Conservation (phyloP, 2,329 filamentous ascomycete genomes). For the Cordyceps tenuipes region DNA sequence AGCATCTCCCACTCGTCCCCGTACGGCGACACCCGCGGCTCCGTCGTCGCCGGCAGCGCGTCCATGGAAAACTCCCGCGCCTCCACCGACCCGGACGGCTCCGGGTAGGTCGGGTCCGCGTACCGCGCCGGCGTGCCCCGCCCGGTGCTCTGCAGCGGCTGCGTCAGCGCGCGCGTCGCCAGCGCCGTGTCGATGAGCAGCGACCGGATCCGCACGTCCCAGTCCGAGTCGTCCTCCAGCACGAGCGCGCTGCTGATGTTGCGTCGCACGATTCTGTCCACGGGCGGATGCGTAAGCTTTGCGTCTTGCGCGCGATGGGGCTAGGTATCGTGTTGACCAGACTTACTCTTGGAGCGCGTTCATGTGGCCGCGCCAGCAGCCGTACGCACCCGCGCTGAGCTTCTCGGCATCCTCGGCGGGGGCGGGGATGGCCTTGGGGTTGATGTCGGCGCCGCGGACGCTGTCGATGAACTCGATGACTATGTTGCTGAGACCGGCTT, state of each 20-base stretch:
- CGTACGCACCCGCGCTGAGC: conserved; percentile 1
- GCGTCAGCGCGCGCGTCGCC: conserved; percentile 24
- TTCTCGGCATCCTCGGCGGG: background rate
- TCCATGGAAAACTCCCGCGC: conserved; percentile 12
- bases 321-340: background rate
- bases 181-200: conserved; percentile 34
- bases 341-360: conserved; percentile 24
- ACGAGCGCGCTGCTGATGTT: conserved; percentile 38
- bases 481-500: conserved; percentile 36
- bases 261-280: conserved; percentile 31
- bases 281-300: background rate
- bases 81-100: background rate
- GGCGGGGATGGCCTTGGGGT: conserved; percentile 26
- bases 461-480: conserved; percentile 38
- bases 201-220: conserved; percentile 40
- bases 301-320: no score
- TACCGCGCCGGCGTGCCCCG: conserved; percentile 1
- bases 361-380: conserved; percentile 30
- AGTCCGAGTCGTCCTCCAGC: conserved; percentile 48
- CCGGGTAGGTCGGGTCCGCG: conserved; percentile 18
- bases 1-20: conserved; percentile 42
- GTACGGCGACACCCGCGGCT: conserved; percentile 29
- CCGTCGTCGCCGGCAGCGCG: conserved; percentile 5
- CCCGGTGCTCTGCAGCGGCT: conserved; percentile 16
- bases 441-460: conserved; percentile 27